Evolutionary conservation across 2,329 filamentous ascomycete species (phyloP), one percentile per base, ranked within the genome.

Genomic region (Cercospora zeae-maydis): DNA sequence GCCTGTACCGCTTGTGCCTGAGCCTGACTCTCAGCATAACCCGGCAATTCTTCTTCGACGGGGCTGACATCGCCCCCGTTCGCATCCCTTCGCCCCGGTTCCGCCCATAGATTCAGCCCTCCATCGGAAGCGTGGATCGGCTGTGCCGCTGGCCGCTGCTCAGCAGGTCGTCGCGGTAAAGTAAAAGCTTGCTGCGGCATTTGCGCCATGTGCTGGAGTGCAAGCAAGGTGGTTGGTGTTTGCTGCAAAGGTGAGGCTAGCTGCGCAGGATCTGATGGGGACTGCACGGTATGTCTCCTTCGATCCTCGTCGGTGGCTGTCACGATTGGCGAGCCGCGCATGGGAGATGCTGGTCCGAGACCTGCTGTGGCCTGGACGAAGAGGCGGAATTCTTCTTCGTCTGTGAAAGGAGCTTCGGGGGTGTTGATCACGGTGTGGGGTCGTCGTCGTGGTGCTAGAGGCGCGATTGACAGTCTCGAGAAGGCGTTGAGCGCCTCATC

Each of bases 1-100:
- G 79, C 70, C 59, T 74, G 77, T 49, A 64, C 70, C 8, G 72
- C 75, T 30, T 75, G 75, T 67, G 78, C 79, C 63, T 81, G 77
- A 11, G 78, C 78, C 68, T 82, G 80, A 62, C 78, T 81, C 61
- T 78, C 74, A 27, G 78, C 79, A 63, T 82, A 82, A 64, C 80
- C 75, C 0, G 80, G 80, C 13, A 81, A 64, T 63, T 77, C 75
- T 24, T 77, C 78, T 10, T 71, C 70, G 5, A 69, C 63, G 13
- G 63, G 58, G 31, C 62, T 65, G 11, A 67, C 58, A 34, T 61
- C 61, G 13, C 60, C 58, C 4, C 64, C 62, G 9, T 58, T 49
- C n/a, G 64, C 61, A 7, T 61, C 42, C 16, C 57, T 45, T 19
- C 59, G 65, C 1, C 63, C 66, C 13, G 66, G 64, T 10, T 69